Conservation (phyloP, 148 eudicot genomes). For the Heliamphora exappendiculata region DNA sequence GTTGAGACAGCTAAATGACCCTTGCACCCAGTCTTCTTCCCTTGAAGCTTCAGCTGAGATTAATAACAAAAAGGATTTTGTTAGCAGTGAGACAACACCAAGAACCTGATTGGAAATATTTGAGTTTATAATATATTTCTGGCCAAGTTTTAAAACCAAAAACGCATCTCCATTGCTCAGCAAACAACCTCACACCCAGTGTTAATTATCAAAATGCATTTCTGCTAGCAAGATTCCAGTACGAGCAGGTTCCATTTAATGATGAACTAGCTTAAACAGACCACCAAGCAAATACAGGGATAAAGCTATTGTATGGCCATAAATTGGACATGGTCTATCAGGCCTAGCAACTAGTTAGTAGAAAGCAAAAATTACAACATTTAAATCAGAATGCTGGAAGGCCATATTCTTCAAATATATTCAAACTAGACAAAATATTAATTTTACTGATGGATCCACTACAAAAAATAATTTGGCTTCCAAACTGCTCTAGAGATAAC, state of each 20-base stretch:
- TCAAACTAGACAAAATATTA: background rate
- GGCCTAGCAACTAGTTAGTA: background rate
- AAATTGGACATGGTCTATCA: background rate
- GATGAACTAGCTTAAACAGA: too few relatives aligned
- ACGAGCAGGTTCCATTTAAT: too few relatives aligned
- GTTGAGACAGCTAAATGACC: slow-evolving; percentile 83
- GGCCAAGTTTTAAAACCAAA: background rate
- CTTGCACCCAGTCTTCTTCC: slow-evolving; percentile 84
- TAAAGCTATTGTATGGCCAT: background rate
- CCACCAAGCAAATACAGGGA: too few relatives aligned
- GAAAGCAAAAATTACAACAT: background rate
- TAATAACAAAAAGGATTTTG: background rate
- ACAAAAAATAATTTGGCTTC: too few relatives aligned
- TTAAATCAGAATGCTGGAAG: slow-evolving; percentile 5
- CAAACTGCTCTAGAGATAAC: too few relatives aligned
- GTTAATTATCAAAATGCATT: too few relatives aligned
- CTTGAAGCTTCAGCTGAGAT: slow-evolving; percentile 78
- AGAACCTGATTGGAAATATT: background rate
- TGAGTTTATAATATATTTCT: background rate
- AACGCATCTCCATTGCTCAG: too few relatives aligned
- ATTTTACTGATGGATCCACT: too few relatives aligned
- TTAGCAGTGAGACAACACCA: background rate
- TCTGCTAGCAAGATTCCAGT: too few relatives aligned
- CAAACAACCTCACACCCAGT: too few relatives aligned
- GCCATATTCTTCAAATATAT: background rate